A percentile compares a stretch with the other conserved stretches of the same genome.
phyloP scores from a whole-genome alignment of 192 early-diverging fungal species.

The Rhizophlyctis rosea region DNA sequence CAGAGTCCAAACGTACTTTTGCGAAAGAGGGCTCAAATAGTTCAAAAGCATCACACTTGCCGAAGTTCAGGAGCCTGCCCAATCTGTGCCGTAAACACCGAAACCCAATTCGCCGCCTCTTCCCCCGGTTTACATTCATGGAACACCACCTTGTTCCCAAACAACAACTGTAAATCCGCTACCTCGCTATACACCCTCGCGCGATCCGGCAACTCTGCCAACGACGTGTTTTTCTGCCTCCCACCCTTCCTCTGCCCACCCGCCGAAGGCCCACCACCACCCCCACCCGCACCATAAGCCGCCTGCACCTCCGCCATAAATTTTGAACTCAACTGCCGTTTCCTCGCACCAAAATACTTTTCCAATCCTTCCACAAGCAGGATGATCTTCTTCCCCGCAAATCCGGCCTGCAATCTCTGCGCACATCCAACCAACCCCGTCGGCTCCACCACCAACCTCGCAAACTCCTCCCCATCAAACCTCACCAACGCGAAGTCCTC shows the following conservation, averaged over 20 bases:
- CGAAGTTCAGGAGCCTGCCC: constrained; percentile 22
- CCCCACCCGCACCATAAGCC: not conserved
- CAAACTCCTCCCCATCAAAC: constrained; percentile 8
- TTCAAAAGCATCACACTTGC: constrained; percentile 22
- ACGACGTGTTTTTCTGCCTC: constrained; percentile 6
- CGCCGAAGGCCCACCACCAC: no score
- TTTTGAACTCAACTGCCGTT: not conserved
- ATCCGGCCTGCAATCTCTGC: not conserved
- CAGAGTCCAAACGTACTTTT: not conserved
- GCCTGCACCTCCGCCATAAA: constrained; percentile 4
- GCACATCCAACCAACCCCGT: constrained; percentile 4
- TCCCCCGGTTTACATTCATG: constrained; percentile 9
- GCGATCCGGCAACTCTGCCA: constrained; percentile 1
- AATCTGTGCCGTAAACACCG: constrained; percentile 31
- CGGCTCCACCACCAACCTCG: not conserved
- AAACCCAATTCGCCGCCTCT: constrained; percentile 25
- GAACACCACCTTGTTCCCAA: not conserved
- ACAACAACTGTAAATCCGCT: constrained; percentile 17
- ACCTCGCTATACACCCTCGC: constrained; percentile 16
- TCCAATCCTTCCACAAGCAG: constrained; percentile 27
- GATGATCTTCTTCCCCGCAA: constrained; percentile 15
- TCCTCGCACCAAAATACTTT: constrained; percentile 14
- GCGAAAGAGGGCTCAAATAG: not conserved
- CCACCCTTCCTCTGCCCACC: constrained; percentile 7
- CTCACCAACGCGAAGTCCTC: constrained; percentile 14